Percentiles rank a stretch among this genome's conserved stretches.
Evolutionary conservation across 2,329 filamentous ascomycete species (phyloP).

Genomic region (Claviceps arundinis): DNA sequence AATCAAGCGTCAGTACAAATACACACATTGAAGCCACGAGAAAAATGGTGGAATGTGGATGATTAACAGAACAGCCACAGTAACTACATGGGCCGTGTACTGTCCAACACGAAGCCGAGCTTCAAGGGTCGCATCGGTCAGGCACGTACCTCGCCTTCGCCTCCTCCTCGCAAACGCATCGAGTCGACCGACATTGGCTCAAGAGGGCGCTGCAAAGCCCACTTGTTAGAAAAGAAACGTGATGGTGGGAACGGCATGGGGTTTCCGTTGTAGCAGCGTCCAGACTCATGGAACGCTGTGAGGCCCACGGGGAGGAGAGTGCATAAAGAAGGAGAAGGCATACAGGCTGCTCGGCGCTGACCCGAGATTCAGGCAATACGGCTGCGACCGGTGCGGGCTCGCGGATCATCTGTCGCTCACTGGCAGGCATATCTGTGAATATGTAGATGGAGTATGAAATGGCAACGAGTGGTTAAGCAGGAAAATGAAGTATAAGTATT

Average conservation of each 20-base stretch:
- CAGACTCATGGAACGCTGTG: too few species aligned
- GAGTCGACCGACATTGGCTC: slow-evolving; percentile 22
- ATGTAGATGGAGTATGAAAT: neutral
- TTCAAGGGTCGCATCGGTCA: too few species aligned
- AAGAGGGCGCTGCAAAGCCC: slow-evolving; percentile 15
- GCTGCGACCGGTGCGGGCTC: slow-evolving; percentile 19
- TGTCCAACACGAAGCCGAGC: too few species aligned
- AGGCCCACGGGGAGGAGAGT: too few species aligned
- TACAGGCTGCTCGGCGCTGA: slow-evolving; percentile 23
- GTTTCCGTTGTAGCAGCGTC: too few species aligned
- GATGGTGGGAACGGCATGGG: too few species aligned
- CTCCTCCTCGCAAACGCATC: slow-evolving; percentile 21
- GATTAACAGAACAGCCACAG: too few species aligned
- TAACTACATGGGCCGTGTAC: too few species aligned
- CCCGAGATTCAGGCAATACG: slow-evolving; percentile 10
- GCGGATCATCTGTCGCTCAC: slow-evolving; percentile 17
- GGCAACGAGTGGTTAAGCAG: too few species aligned
- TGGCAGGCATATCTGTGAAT: slow-evolving; percentile 5
- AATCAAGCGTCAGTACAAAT: neutral
- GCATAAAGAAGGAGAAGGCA: slow-evolving; percentile 4
- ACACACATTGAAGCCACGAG: neutral
- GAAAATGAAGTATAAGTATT: too few species aligned
- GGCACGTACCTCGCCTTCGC: slow-evolving; percentile 20
- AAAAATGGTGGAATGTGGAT: too few species aligned
- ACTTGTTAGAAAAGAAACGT: too few species aligned